Percentiles rank a stretch among this genome's conserved stretches.
These are phyloP conservation scores for Plasmopara halstedii DNA, from an alignment of 352 stramenopile species.

Conservation along the genomic window DNA sequence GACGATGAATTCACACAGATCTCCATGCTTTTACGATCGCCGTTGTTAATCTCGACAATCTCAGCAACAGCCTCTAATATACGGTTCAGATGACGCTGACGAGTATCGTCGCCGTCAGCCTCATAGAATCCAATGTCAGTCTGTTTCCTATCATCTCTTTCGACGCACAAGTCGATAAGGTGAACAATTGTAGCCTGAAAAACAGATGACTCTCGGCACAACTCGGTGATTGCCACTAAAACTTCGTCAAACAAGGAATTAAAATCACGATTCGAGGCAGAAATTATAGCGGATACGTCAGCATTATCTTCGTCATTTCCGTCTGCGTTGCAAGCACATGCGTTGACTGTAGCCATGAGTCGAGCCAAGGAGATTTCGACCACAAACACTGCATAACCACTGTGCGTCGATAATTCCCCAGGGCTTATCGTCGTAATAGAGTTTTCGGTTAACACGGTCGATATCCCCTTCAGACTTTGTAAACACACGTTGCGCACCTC, in stretches of 20 bases:
- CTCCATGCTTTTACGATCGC: conserved; percentile 69
- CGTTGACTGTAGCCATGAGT: conserved; percentile 49
- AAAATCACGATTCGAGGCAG: conserved; percentile 43
- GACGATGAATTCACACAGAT: conserved; percentile 53
- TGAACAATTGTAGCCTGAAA: conserved; percentile 74
- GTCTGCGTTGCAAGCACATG: conserved; percentile 25
- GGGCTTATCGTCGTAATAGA: conserved; percentile 6
- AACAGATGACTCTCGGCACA: conserved; percentile 67
- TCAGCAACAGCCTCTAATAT: conserved; percentile 68
- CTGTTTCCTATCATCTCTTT: conserved; percentile 14
- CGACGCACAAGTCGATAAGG: conserved; percentile 54
- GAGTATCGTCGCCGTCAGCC: conserved; percentile 15
- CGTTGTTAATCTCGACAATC: conserved; percentile 73
- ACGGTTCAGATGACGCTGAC: conserved; percentile 33
- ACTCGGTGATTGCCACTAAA: conserved; percentile 60
- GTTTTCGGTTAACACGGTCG: conserved; percentile 35
- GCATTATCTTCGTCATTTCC: conserved; percentile 22
- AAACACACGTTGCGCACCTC: conserved; percentile 66
- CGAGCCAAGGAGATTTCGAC: conserved; percentile 67
- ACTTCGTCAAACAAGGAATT: conserved; percentile 64
- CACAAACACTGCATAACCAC: conserved; percentile 60
- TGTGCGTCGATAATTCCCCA: conserved; percentile 21
- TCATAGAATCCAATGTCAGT: conserved; percentile 28
- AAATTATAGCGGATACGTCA: conserved; percentile 30
- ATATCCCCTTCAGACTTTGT: conserved; percentile 60